These are phyloP conservation scores for Iberis amara DNA, from an alignment of 441 rosid genomes.

Conservation along the genomic window DNA sequence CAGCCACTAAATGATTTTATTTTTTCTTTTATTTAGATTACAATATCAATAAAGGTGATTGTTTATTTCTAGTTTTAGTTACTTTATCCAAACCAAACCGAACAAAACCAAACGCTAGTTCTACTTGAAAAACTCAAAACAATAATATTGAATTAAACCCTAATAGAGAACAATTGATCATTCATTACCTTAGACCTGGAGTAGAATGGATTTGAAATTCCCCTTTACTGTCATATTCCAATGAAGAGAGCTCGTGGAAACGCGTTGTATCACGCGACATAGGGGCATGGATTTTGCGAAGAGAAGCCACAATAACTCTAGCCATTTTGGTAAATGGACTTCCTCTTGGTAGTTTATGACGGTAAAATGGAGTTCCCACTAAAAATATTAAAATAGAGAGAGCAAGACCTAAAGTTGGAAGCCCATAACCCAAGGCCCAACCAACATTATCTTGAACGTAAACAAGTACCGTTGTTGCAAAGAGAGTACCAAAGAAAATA, in stretches of 20 bases:
- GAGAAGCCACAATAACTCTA: conserved; percentile 63
- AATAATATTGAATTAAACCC: too few species aligned
- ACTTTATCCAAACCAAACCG: too few species aligned
- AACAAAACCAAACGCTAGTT: too few species aligned
- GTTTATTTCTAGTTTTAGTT: too few species aligned
- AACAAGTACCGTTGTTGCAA: conserved; percentile 72
- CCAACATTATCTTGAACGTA: conserved; percentile 92
- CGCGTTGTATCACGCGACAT: conserved; percentile 40
- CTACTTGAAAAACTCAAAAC: too few species aligned
- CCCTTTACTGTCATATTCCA: conserved; percentile 43
- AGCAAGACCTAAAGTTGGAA: conserved; percentile 64
- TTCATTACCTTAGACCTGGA: conserved; percentile 52
- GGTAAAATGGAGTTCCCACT: conserved; percentile 62
- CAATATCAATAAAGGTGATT: too few species aligned
- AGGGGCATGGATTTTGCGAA: conserved; percentile 45
- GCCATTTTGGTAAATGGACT: conserved; percentile 77
- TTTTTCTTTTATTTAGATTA: too few species aligned
- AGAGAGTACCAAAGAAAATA: conserved; percentile 82
- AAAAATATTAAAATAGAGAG: conserved; percentile 57
- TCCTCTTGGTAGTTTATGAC: conserved; percentile 64
- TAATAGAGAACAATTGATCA: too few species aligned
- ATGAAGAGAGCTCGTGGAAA: conserved; percentile 55
- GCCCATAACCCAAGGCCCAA: conserved; percentile 68
- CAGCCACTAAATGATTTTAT: too few species aligned
- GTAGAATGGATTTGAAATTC: conserved; percentile 60